Percentiles rank a stretch among this genome's conserved stretches.
These are phyloP conservation scores for Zea mays DNA, from an alignment of 176 grass and related monocot species.

Conservation along the genomic window Zm-B73-REFERENCE-NAM-5.0 NC_050103.1:174545001-174545500, in stretches of 20 bases:
- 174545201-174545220: no score
- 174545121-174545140: no score
- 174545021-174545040: background rate
- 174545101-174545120: no score
- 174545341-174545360: background rate
- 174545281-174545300: background rate
- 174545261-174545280: background rate
- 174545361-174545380: background rate
- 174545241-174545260: no score
- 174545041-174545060: background rate
- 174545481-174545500: no score
- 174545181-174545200: no score
- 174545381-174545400: background rate
- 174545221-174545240: no score
- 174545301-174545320: background rate
- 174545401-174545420: background rate
- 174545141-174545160: no score
- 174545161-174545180: rapidly evolving
- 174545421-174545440: background rate
- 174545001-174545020: background rate
- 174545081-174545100: background rate
- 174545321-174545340: rapidly evolving
- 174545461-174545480: background rate
- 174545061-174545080: background rate
- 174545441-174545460: background rate